These are phyloP conservation scores for Dimocarpus longan DNA, from an alignment of 345 rosid genomes.

Conservation along the genomic window DNA sequence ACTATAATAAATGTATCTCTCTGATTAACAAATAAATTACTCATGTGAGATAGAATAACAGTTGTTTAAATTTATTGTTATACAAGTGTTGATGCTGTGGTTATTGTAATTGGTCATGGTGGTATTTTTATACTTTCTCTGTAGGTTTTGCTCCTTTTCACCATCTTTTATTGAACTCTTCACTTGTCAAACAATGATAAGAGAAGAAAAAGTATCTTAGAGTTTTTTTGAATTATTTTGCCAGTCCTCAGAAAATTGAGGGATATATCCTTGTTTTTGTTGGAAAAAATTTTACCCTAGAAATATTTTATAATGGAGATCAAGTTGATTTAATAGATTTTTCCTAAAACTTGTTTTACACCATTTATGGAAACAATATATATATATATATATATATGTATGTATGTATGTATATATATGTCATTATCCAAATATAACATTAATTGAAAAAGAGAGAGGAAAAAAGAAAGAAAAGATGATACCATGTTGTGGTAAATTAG, in stretches of 20 bases:
- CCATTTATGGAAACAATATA: background rate
- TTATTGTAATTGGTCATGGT: background rate
- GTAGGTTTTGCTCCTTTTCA: background rate
- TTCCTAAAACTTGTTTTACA: background rate
- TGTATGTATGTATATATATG: background rate
- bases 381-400: too few species aligned
- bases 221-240: background rate
- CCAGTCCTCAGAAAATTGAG: background rate
- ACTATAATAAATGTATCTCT: background rate
- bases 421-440: background rate
- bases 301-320: background rate
- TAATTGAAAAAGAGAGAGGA: background rate
- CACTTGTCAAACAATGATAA: slow-evolving; percentile 6
- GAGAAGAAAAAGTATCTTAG: background rate
- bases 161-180: background rate
- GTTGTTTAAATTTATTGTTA: background rate
- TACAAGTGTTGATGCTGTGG: background rate
- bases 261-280: background rate
- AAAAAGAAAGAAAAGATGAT: background rate
- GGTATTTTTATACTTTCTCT: background rate
- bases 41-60: background rate
- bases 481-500: background rate
- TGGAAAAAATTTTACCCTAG: background rate
- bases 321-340: background rate
- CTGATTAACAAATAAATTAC: background rate